Base-by-base conservation (phyloP, 108 stramenopile species). In the Schizochytrium sp. region DNA sequence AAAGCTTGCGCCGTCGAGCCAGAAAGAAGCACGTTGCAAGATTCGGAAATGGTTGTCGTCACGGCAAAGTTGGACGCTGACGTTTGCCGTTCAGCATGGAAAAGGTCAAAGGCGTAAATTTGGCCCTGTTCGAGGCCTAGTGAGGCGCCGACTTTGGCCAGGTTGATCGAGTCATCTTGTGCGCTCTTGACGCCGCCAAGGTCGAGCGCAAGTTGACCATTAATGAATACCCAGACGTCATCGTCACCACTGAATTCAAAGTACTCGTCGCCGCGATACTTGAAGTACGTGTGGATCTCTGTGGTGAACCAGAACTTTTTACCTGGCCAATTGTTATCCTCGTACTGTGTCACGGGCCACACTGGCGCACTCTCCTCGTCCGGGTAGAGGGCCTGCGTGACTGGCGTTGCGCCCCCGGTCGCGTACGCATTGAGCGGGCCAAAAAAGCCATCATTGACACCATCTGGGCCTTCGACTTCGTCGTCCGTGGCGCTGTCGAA, bases 271-370 rank as follows among this genome's bases (percentile, higher is more conserved):
- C 76, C 76, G 45, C 76, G 45, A 45, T 83, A 83, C 76, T 83
- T 47, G 51, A 83, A 83, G 76, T 83, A 83, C 51, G 76, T 53
- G 51, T 83, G 76, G 51, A 83, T 83, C 28, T 83, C 76, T 6
- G 76, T 83, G n/a, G 76, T 83, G 28, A 83, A 83, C 76, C 76
- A 83, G 28, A 83, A 83, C 51, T 83, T 83, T 14, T 83, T 47
- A 18, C 18, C 63, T 18, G 63, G 18, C 63, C 21, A 69, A 18
- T 12, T 16, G 19, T 34, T 53, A 12, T 83, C 45, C 16, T 53
- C 76, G 25, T 16, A 23, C 19, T 21, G 43, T 1, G 76, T 21
- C 6, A 53, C 51, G n/a, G 76, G 76, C 76, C 76, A 83, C n/a
- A 83, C 51, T 16, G 76, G 76, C 51, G 76, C 76, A 23, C 28